Evolutionary conservation across 2,329 filamentous ascomycete species (phyloP).

Genomic region (Fusarium sp.): DNA sequence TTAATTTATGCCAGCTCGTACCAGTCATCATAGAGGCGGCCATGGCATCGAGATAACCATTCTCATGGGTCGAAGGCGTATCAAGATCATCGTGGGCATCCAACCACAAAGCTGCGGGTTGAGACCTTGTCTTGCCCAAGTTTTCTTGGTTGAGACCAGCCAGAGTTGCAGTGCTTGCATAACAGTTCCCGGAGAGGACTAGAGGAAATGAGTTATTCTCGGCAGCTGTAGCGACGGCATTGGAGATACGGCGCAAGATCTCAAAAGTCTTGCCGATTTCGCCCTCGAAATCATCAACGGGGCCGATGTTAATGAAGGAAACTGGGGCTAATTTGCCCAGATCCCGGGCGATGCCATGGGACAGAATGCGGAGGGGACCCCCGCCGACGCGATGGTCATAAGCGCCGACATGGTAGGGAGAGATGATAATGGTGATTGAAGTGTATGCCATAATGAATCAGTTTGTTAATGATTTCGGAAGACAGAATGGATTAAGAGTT

Average conservation of each 20-base stretch:
- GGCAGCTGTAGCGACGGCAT: neutral
- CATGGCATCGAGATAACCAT: conserved; percentile 3
- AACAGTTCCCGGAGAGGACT: conserved; percentile 1
- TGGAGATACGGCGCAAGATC: neutral
- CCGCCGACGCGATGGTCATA: neutral
- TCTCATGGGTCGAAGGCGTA: neutral
- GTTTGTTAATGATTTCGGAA: no score
- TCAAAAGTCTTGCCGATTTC: neutral
- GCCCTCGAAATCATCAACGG: neutral
- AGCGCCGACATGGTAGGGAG: neutral
- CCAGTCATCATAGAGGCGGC: neutral
- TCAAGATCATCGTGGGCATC: conserved; percentile 3
- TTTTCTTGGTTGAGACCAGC: neutral
- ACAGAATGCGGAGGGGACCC: neutral
- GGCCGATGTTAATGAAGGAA: neutral
- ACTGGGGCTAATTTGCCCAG: neutral
- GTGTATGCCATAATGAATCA: neutral
- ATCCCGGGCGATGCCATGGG: neutral
- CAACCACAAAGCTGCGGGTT: neutral
- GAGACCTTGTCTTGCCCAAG: no score
- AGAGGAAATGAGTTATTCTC: conserved; percentile 1
- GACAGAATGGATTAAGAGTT: no score
- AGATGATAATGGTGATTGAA: neutral
- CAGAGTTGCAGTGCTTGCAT: neutral
- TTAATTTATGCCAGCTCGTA: neutral